Conservation (phyloP, 441 rosid species). For the Populus tomentosa region DNA sequence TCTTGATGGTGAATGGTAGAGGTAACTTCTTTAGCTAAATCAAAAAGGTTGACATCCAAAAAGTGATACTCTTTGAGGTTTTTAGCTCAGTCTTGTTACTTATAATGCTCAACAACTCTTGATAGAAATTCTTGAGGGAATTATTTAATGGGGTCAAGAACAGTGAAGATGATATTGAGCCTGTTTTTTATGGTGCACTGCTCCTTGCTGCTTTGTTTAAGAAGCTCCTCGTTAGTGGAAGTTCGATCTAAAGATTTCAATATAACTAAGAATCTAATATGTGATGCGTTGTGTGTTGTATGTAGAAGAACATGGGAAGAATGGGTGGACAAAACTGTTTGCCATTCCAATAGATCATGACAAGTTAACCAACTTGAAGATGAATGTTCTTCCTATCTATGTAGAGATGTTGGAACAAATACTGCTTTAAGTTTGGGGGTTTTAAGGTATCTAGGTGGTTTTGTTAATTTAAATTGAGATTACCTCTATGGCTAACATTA, state of each 20-base stretch:
- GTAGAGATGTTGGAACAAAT: not conserved
- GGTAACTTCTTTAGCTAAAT: not conserved
- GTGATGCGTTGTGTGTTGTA: not conserved
- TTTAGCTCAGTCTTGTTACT: not conserved
- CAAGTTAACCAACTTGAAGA: not conserved
- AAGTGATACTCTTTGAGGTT: not conserved
- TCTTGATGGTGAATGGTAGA: not conserved
- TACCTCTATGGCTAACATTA: not conserved
- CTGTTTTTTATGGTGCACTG: not conserved
- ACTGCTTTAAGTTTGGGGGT: not conserved
- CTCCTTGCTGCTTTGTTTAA: not conserved
- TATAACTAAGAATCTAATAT: not conserved
- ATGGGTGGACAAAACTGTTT: not conserved
- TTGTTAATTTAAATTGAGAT: not conserved
- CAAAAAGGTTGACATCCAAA: not conserved
- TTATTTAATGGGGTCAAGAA: not conserved
- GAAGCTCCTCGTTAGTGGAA: not conserved
- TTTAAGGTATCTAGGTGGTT: not conserved
- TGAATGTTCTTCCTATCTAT: not conserved
- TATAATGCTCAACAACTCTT: not conserved
- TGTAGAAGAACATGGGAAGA: not conserved
- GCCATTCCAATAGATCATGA: not conserved
- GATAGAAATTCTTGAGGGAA: not conserved
- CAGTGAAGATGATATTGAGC: not conserved
- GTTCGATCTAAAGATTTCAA: not conserved